Evolutionary conservation across 2,329 filamentous ascomycete species (phyloP).

Genomic region (Teratosphaeria destructans): DNA sequence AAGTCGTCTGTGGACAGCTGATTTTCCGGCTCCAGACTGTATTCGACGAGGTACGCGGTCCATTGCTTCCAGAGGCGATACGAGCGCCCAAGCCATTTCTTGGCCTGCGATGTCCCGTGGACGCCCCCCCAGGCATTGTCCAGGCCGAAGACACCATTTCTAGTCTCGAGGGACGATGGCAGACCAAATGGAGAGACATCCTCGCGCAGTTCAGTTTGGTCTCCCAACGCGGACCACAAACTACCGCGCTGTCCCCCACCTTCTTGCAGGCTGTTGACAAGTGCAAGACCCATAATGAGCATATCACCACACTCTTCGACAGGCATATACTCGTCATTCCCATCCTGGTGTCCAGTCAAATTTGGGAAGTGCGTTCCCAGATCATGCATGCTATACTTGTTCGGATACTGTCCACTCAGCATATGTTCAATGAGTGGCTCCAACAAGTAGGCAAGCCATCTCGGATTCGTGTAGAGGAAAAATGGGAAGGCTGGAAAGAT

Average conservation of each 20-base stretch:
- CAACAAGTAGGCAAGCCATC: slow-evolving; percentile 68
- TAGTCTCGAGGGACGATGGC: slow-evolving; percentile 33
- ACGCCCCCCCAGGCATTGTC: slow-evolving; percentile 50
- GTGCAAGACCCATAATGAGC: slow-evolving; percentile 52
- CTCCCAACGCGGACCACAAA: slow-evolving; percentile 43
- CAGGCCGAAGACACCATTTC: slow-evolving; percentile 46
- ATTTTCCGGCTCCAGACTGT: slow-evolving; percentile 61
- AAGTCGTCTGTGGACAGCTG: slow-evolving; percentile 81
- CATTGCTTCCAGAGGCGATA: slow-evolving; percentile 67
- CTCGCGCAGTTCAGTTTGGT: slow-evolving; percentile 1
- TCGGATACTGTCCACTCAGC: slow-evolving; percentile 73
- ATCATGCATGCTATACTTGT: slow-evolving; percentile 71
- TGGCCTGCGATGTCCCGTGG: slow-evolving; percentile 46
- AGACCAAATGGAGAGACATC: slow-evolving; percentile 39
- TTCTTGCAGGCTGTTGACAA: slow-evolving; percentile 63
- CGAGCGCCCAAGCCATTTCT: slow-evolving; percentile 56
- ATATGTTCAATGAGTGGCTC: slow-evolving; percentile 75
- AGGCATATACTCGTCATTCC: slow-evolving; percentile 64
- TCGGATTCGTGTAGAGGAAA: slow-evolving; percentile 74
- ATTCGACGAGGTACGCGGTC: slow-evolving; percentile 69
- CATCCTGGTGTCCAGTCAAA: slow-evolving; percentile 61
- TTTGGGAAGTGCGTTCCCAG: slow-evolving; percentile 64
- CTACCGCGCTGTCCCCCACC: slow-evolving; percentile 47
- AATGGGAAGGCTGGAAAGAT: slow-evolving; percentile 82
- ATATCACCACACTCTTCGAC: slow-evolving; percentile 74